Base-by-base conservation (phyloP, 495 filamentous ascomycete genomes). In the Lophiostoma macrostomum region DNA sequence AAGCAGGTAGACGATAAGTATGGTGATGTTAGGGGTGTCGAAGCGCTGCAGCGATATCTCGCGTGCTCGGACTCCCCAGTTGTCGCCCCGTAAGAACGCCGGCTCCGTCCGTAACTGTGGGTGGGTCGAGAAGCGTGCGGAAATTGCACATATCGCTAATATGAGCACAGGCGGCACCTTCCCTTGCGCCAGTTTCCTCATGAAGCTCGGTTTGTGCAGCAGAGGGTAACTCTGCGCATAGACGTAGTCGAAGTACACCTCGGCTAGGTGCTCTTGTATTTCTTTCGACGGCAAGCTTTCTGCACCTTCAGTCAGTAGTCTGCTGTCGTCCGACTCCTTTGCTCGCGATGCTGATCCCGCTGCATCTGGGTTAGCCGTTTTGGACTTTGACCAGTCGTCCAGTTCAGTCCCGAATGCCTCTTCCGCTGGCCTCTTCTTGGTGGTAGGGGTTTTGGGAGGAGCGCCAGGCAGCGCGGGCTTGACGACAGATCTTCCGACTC, bases 181-280 rank as follows among this genome's bases (percentile, higher is more conserved):
- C 20, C 84, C 81, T 42, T 78, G 74, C 70, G 58, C 78, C 73
- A 65, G 72, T 72, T 67, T 85, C 49, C 91, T 78, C 83, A 96
- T 95, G 67, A 89, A 98, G 60, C 90, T 96, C 16, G 91, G 91
- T 65, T 96, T 96, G 67, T 98, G 93, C 25, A 98, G 80, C n/a
- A 98, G 71, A 53, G 90, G 87, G 66, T 96, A 98, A 4, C 88
- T 85, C 65, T 98, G 93, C 18, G 93, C 93, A 66, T 98, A 98
- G 3, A 98, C 76, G 61, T 86, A 94, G 62, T 96, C 91, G 63
- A 98, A 98, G 68, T 91, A 98, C 0, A 95, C 84, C 67, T 96
- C 91, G 12, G 91, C 84, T 4, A 98, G 75, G 69, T 98, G 91
- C 63, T 95, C 88, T 66, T 98, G 93, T 13, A 98, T 80, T 32